phyloP scores from a whole-genome alignment of 2,329 filamentous ascomycete genomes.

The Capronia americana region DNA sequence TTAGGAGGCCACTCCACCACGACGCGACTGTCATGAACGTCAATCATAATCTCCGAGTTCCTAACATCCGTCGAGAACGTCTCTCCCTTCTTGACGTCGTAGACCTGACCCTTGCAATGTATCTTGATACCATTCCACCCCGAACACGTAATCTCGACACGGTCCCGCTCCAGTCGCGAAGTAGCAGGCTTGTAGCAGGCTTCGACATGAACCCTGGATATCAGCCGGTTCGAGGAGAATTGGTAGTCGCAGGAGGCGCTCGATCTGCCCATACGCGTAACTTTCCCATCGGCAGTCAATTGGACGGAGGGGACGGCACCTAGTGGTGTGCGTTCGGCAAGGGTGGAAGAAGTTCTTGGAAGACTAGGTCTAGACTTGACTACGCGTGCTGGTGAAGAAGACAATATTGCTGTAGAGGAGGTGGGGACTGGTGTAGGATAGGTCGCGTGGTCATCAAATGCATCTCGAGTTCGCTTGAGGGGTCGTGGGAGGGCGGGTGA shows the following conservation, averaged over 20 bases:
- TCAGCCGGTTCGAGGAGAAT: conserved; percentile 86
- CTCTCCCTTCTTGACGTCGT: conserved; percentile 85
- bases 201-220: conserved; percentile 92
- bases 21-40: conserved; percentile 91
- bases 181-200: conserved; percentile 78
- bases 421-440: conserved; percentile 95
- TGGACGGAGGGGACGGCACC: conserved; percentile 81
- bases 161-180: conserved; percentile 72
- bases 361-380: conserved; percentile 59
- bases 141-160: conserved; percentile 85
- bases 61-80: conserved; percentile 89
- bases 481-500: conserved; percentile 57
- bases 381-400: conserved; percentile 76
- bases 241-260: conserved; percentile 96
- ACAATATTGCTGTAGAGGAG: conserved; percentile 88
- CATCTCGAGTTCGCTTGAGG: conserved; percentile 55
- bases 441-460: conserved; percentile 57
- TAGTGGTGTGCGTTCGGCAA: conserved; percentile 82
- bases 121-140: conserved; percentile 96
- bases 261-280: conserved; percentile 85
- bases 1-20: conserved; percentile 83
- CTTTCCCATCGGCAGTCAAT: conserved; percentile 80
- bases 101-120: conserved; percentile 86
- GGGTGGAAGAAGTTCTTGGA: conserved; percentile 66
- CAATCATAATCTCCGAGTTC: conserved; percentile 87